A percentile compares a stretch with the other conserved stretches of the same genome.
Conservation (phyloP, 192 early-diverging fungal species). For the Umbelopsis sp. region DNA sequence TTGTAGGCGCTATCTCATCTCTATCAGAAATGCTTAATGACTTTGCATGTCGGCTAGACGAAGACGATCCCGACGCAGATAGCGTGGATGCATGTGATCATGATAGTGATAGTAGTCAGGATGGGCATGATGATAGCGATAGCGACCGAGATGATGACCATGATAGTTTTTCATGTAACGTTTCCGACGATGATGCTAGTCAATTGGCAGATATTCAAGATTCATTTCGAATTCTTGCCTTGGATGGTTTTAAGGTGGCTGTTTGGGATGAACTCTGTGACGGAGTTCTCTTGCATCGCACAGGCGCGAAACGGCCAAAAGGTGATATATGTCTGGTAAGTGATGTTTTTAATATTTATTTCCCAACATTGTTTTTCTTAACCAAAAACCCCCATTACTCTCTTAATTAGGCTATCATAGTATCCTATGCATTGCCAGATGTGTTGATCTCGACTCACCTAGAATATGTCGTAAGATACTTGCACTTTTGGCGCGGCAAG, state of each 20-base stretch:
- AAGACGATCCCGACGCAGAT: neutral
- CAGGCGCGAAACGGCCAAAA: slow-evolving; percentile 7
- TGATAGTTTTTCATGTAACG: neutral
- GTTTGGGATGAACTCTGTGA: slow-evolving; percentile 3
- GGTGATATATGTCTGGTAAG: slow-evolving; percentile 7
- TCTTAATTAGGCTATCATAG: neutral
- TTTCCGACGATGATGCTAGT: neutral
- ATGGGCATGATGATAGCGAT: neutral
- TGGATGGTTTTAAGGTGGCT: slow-evolving; percentile 3
- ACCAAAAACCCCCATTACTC: no score
- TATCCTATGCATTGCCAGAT: neutral
- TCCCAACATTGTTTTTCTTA: no score
- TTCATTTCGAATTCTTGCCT: neutral
- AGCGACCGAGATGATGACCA: neutral
- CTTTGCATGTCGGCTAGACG: slow-evolving; percentile 7
- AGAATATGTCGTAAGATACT: neutral
- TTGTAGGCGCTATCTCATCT: slow-evolving; percentile 15
- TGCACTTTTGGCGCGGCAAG: slow-evolving; percentile 10
- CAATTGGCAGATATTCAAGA: neutral
- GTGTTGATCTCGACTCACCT: neutral
- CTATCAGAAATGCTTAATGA: slow-evolving; percentile 13
- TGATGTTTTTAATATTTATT: no score
- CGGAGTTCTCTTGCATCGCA: neutral
- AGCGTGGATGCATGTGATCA: neutral
- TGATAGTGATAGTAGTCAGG: neutral